Evolutionary conservation across 768 basidiomycete species (phyloP).

Genomic region (Coprinopsis sp.): DNA sequence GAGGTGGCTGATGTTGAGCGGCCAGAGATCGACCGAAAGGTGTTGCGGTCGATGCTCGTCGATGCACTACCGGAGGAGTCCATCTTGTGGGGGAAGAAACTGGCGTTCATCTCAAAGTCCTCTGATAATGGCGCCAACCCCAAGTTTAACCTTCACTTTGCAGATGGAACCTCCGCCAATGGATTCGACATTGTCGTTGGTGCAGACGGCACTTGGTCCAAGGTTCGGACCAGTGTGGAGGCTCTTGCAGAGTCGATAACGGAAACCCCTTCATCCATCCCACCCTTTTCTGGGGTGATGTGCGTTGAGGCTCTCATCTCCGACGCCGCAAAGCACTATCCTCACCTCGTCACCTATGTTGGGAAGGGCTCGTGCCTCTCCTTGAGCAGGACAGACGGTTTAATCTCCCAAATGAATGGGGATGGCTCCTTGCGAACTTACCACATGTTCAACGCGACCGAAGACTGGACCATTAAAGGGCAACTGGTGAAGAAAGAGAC

Average conservation of each 20-base stretch:
- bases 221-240: constrained; percentile 11
- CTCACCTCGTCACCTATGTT: constrained; percentile 21
- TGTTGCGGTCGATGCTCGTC: constrained; percentile 22
- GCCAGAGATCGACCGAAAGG: constrained; percentile 23
- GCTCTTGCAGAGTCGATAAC: not conserved
- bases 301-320: constrained; percentile 14
- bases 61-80: constrained; percentile 17
- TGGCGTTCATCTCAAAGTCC: constrained; percentile 7
- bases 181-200: constrained; percentile 22
- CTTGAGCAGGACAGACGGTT: constrained; percentile 17
- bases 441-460: constrained; percentile 4
- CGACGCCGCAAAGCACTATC: constrained; percentile 14
- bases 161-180: constrained; percentile 8
- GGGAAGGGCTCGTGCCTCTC: constrained; percentile 25
- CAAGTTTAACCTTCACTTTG: constrained; percentile 11
- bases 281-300: constrained; percentile 29
- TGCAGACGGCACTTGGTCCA: constrained; percentile 35
- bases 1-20: constrained; percentile 7
- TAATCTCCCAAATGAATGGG: constrained; percentile 30
- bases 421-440: constrained; percentile 13
- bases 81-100: constrained; percentile 19
- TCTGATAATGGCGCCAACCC: constrained; percentile 3
- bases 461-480: constrained; percentile 8
- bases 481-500: not conserved
- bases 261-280: constrained; percentile 3